Evolutionary conservation across 2,329 filamentous ascomycete species (phyloP).

Genomic region (Leptosphaerulina australis): DNA sequence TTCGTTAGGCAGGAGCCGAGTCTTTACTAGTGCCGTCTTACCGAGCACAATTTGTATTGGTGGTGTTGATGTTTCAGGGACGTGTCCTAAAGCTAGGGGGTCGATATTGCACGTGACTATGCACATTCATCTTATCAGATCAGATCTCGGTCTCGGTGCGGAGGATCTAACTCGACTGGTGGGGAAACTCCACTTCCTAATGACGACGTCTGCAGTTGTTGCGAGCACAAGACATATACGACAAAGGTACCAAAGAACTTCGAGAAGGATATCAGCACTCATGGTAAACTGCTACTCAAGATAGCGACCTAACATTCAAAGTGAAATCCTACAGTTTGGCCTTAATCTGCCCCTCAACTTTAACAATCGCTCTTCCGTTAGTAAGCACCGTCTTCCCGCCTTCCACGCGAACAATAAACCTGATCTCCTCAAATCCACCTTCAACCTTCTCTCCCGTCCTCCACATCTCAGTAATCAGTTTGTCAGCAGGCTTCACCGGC

Average conservation of each 20-base stretch:
- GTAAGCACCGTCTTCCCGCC: conserved; percentile 84
- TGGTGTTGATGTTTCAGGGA: conserved; percentile 13
- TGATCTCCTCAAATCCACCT: conserved; percentile 75
- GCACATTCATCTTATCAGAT: conserved; percentile 39
- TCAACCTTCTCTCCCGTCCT: conserved; percentile 69
- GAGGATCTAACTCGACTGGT: conserved; percentile 29
- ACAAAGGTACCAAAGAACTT: too few relatives aligned
- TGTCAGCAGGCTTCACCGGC: conserved; percentile 83
- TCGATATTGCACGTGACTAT: conserved; percentile 8
- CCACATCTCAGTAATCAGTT: conserved; percentile 83
- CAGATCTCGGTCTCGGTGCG: conserved; percentile 16
- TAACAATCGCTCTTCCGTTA: conserved; percentile 83
- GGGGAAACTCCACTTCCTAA: conserved; percentile 1
- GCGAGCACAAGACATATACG: neutral
- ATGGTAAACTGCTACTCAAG: too few relatives aligned
- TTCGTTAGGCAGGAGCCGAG: conserved; percentile 21
- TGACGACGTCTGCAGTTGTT: conserved; percentile 2
- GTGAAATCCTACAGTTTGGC: conserved; percentile 46
- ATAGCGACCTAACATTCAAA: too few relatives aligned
- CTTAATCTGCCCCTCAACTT: conserved; percentile 58
- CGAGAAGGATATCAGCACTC: too few relatives aligned
- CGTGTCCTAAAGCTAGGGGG: neutral
- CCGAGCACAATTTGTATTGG: conserved; percentile 18
- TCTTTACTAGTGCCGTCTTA: conserved; percentile 23
- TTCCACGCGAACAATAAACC: conserved; percentile 78